Evolutionary conservation across 2,329 filamentous ascomycete genomes (phyloP), one percentile per base, ranked within the genome.

Genomic region (Cytospora leucostoma): DNA sequence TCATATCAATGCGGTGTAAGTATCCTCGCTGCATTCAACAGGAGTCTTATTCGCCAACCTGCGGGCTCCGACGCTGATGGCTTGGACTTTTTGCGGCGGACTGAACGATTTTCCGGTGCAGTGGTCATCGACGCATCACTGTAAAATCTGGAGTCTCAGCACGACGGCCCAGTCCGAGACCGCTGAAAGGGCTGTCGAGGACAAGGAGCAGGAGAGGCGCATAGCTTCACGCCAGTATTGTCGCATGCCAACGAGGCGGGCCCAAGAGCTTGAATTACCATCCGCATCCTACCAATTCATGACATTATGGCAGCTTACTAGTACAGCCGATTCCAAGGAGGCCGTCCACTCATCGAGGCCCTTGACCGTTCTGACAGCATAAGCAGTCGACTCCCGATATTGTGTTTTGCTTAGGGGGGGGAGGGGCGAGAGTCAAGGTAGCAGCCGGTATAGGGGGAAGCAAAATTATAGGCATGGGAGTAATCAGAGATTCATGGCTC

Each of bases 261-360:
- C 3, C 37, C 15, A 11, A 21, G 37, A 4, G n/a, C 49, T 27
- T 40, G 37, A 27, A 61, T 19, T 6, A 50, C 55, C 27, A 12
- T 61, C 21, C 19, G 51, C 5, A 55, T 55, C 38, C 58, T 61
- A 1, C 55, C 55, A n/a, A 37, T 49, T n/a, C 54, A 61, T 4
- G 58, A 51, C 27, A 49, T 51, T 2, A 38, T 55, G 13, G 38
- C 37, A 40, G 13, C 55, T 7, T 32, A 61, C 58, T 61, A 51
- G 58, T 51, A 27, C 27, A 27, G 27, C 2, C 27, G 27, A 27
- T 2, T 4, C 27, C 27, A 27, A 27, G 2, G 27, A 27, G 27
- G 27, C 27, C 27, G 27, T 27, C 4, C 27, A 27, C 27, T 27
- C 27, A n/a, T n/a, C n/a, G n/a, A n/a, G n/a, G n/a, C n/a, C n/a